Evolutionary conservation across 139 green algal species (phyloP).

Genomic region (Chlorella sorokiniana): DNA sequence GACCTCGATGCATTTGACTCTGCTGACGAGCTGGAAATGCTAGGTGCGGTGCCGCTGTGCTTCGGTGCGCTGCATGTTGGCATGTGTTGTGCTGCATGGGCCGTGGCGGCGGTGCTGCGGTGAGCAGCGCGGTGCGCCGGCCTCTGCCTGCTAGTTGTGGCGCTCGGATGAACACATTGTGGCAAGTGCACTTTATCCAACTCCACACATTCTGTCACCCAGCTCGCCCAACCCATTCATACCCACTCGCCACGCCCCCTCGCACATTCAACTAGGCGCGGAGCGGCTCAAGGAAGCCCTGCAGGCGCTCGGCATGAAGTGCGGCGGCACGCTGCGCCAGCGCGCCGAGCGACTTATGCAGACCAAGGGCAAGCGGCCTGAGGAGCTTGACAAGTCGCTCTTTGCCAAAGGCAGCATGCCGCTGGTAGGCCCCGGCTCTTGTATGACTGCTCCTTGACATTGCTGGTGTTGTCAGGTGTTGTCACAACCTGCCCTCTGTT

Average conservation of each 20-base stretch:
- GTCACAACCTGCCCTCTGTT: background rate
- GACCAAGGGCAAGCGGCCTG: slow-evolving; percentile 63
- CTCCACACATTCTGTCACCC: background rate
- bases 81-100: background rate
- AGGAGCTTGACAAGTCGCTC: slow-evolving; percentile 72
- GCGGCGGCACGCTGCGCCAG: slow-evolving; percentile 87
- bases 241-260: background rate
- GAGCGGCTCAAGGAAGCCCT: slow-evolving; percentile 86
- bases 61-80: background rate
- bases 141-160: no score
- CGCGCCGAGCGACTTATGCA: slow-evolving; percentile 85
- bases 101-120: no score
- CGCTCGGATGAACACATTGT: background rate
- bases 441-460: no score
- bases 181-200: background rate
- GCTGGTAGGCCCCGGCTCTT: no score
- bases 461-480: no score
- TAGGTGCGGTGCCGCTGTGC: slow-evolving; percentile 51
- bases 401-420: slow-evolving; percentile 69
- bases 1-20: slow-evolving; percentile 86
- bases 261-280: slow-evolving; percentile 43
- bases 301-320: slow-evolving; percentile 86
- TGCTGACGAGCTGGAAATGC: slow-evolving; percentile 80
- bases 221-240: background rate
- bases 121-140: no score